Conservation (phyloP, 2,329 filamentous ascomycete genomes). For the Hypomyces rosellus region DNA sequence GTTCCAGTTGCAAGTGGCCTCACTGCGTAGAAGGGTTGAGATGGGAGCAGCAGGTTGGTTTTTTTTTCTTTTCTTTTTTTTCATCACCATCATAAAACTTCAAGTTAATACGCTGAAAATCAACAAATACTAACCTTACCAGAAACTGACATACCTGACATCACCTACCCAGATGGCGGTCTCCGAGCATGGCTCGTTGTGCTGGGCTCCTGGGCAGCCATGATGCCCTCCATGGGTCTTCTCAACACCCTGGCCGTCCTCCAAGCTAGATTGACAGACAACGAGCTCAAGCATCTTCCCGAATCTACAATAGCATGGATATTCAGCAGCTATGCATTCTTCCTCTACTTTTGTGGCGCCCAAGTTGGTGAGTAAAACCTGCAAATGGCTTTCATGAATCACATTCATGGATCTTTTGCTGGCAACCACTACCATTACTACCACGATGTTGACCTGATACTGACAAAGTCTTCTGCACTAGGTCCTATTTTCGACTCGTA, state of each 20-base stretch:
- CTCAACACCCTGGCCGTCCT: constrained; percentile 62
- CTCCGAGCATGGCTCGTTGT: constrained; percentile 64
- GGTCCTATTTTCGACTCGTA: constrained; percentile 63
- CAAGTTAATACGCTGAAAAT: too few species aligned
- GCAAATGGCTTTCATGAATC: background rate
- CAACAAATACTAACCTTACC: too few species aligned
- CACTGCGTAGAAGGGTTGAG: too few species aligned
- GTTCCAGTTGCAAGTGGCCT: too few species aligned
- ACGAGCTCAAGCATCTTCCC: constrained; percentile 54
- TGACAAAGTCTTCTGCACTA: background rate
- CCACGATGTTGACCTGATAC: background rate
- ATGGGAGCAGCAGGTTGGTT: too few species aligned
- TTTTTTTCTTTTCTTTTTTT: too few species aligned
- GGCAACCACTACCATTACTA: too few species aligned
- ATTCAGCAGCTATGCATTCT: constrained; percentile 63
- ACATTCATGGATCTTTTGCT: background rate
- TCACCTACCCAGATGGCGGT: constrained; percentile 62
- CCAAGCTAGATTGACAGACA: constrained; percentile 57
- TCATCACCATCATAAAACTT: too few species aligned
- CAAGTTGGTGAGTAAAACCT: constrained; percentile 45
- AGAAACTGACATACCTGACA: too few species aligned
- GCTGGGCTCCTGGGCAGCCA: constrained; percentile 59
- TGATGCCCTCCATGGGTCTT: constrained; percentile 59
- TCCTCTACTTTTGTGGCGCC: constrained; percentile 65
- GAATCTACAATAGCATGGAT: constrained; percentile 65